Base-by-base conservation (phyloP, 768 basidiomycete genomes). In the Crucibulum laeve region DNA sequence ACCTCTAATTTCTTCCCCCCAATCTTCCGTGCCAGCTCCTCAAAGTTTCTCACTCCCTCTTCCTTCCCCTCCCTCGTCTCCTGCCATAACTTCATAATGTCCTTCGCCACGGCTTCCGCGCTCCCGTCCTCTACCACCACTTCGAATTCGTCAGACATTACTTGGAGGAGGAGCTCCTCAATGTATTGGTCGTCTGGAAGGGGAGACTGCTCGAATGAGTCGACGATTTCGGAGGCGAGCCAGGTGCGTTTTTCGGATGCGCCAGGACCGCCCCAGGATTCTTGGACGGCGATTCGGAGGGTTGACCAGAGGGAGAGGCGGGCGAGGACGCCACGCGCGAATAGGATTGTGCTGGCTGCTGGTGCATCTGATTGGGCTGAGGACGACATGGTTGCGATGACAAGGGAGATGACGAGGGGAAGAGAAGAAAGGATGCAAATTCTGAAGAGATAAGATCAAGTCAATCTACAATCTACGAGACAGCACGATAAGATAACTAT, bases 121-220 rank as follows among this genome's bases (percentile, higher is more conserved):
- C 89, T 92, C 15, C 79, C 89, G 54, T 98, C 95, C 51, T 96
- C 92, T 18, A 97, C 65, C 8, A 74, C 65, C 11, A 80, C 76
- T 17, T 92, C 91, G 54, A 91, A 97, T 57, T 96, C 94, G 53
- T 96, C 91, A 5, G 71, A 70, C 74, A 96, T 82, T 37, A 89
- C 77, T 55, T 95, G 91, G 10, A 87, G 69, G 11, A 98, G 70
- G 50, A 86, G 69, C 41, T 89, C 82, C 54, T 90, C 91, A 48
- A 98, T 67, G 53, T 94, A 91, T 53, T 80, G 71, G 19, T 75
- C 76, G 53, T 94, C 91, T 4, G 64, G 70, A 1, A 63, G 51
- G 24, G 65, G 60, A 48, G 67, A 46, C 47, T 74, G 72, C 53
- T 88, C 84, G 58, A 91, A 90, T 5, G 83, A 76, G 60, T 93